Evolutionary conservation across 2,329 filamentous ascomycete genomes (phyloP).

Genomic region (Ophioceras dolichostomum): DNA sequence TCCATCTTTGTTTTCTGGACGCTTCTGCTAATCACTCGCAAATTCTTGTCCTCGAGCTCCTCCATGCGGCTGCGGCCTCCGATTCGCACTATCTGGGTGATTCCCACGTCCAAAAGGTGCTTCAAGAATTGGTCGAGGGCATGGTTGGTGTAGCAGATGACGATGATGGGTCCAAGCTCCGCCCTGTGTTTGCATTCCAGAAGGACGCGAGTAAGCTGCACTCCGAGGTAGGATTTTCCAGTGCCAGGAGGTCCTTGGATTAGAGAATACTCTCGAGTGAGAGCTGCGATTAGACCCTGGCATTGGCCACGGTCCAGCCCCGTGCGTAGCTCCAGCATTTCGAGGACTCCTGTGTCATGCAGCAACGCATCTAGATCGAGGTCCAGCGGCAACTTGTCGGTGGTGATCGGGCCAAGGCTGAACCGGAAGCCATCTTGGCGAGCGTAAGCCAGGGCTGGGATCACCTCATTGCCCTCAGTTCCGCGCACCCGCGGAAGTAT

Average conservation of each 20-base stretch:
- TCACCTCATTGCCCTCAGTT: slow-evolving; percentile 7
- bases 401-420: slow-evolving; percentile 21
- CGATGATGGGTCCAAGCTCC: slow-evolving; percentile 30
- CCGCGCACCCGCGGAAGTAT: slow-evolving; percentile 17
- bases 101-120: slow-evolving; percentile 35
- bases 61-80: slow-evolving; percentile 20
- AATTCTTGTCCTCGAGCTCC: slow-evolving; percentile 4
- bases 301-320: slow-evolving; percentile 40
- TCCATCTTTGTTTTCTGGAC: neutral
- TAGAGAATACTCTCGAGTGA: slow-evolving; percentile 41
- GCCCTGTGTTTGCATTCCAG: slow-evolving; percentile 26
- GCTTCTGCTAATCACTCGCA: neutral
- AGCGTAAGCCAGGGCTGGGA: slow-evolving; percentile 39
- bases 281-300: slow-evolving; percentile 35
- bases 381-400: slow-evolving; percentile 9
- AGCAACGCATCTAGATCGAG: slow-evolving; percentile 9
- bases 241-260: slow-evolving; percentile 63
- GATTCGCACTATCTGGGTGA: slow-evolving; percentile 45
- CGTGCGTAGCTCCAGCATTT: slow-evolving; percentile 19
- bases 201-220: slow-evolving; percentile 43
- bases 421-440: slow-evolving; percentile 34
- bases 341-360: slow-evolving; percentile 4
- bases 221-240: slow-evolving; percentile 51
- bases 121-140: slow-evolving; percentile 46
- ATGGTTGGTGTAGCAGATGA: slow-evolving; percentile 35